These are phyloP conservation scores for Aegilops tauschii DNA, from an alignment of 176 grass and related monocot genomes.

Conservation along the genomic window DNA sequence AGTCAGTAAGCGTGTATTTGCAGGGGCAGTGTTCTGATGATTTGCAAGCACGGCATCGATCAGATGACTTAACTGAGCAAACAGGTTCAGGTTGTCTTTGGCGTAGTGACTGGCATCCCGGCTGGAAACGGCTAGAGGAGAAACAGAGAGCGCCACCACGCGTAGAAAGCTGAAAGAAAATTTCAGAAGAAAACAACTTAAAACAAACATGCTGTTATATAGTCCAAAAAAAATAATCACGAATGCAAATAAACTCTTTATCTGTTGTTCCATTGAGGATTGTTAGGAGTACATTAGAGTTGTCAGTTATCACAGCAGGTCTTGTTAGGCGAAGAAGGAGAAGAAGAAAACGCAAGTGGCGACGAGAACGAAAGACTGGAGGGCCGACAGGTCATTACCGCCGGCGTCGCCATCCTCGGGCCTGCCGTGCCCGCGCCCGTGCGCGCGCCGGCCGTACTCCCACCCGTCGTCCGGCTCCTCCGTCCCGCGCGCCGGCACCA, in stretches of 20 bases:
- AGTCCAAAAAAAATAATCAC: background rate
- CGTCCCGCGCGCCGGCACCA: constrained; percentile 50
- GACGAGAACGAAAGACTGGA: constrained; percentile 61
- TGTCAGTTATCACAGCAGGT: background rate
- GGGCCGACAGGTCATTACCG: constrained; percentile 60
- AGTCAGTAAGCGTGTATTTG: background rate
- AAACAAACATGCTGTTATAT: background rate
- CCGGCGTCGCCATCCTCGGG: constrained; percentile 42
- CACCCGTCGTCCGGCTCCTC: constrained; percentile 44
- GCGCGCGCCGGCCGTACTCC: constrained; percentile 41
- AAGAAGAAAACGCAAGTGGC: constrained; percentile 51
- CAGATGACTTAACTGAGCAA: constrained; percentile 25
- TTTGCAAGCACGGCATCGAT: background rate
- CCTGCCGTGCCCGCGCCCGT: constrained; percentile 36
- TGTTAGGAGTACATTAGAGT: constrained; percentile 2
- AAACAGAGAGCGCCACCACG: constrained; percentile 94
- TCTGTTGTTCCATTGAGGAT: background rate
- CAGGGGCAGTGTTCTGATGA: background rate
- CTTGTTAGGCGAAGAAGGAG: constrained; percentile 32
- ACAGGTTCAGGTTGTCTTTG: background rate
- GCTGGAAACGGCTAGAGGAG: constrained; percentile 44
- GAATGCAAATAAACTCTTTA: background rate
- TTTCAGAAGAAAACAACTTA: background rate
- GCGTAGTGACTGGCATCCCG: background rate
- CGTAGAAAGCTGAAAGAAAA: constrained; percentile 76